phyloP scores from a whole-genome alignment of 176 grass and related monocot species.

The Raddia distichophylla region DNA sequence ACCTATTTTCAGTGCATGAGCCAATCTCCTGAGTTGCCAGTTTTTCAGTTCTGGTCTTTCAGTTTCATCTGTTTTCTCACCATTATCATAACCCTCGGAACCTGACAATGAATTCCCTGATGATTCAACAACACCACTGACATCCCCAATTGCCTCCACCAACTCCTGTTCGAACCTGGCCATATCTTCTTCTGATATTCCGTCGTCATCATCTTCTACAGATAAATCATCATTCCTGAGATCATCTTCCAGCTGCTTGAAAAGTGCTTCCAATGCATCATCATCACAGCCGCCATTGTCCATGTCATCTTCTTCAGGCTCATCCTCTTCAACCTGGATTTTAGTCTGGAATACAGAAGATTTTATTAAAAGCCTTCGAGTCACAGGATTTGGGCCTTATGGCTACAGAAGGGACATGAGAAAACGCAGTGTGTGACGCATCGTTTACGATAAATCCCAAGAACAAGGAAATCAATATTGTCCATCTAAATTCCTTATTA shows the following conservation, averaged over 20 bases:
- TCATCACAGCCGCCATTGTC: conserved; percentile 22
- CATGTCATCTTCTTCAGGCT: conserved; percentile 25
- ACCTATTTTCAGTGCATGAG: conserved; percentile 75
- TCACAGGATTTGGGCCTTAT: neutral
- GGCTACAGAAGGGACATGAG: neutral
- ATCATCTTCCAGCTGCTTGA: conserved; percentile 86
- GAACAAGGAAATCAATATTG: neutral
- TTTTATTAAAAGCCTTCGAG: conserved; percentile 1
- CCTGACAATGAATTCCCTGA: neutral
- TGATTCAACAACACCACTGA: conserved; percentile 44
- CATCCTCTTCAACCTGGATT: conserved; percentile 46
- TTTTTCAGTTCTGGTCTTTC: conserved; percentile 59
- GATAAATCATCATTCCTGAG: conserved; percentile 66
- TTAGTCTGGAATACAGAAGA: conserved; percentile 41
- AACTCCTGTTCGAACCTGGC: conserved; percentile 75
- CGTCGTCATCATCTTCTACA: conserved; percentile 58
- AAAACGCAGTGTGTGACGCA: neutral
- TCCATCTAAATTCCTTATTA: neutral
- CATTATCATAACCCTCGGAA: conserved; percentile 28
- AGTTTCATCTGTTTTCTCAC: conserved; percentile 37
- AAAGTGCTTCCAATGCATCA: conserved; percentile 67
- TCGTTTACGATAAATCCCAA: neutral
- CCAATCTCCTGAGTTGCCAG: conserved; percentile 82
- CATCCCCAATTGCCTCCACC: conserved; percentile 65
- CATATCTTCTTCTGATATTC: conserved; percentile 90